Conservation (phyloP, 2,329 filamentous ascomycete species). For the Dactylonectria macrodidyma region DNA sequence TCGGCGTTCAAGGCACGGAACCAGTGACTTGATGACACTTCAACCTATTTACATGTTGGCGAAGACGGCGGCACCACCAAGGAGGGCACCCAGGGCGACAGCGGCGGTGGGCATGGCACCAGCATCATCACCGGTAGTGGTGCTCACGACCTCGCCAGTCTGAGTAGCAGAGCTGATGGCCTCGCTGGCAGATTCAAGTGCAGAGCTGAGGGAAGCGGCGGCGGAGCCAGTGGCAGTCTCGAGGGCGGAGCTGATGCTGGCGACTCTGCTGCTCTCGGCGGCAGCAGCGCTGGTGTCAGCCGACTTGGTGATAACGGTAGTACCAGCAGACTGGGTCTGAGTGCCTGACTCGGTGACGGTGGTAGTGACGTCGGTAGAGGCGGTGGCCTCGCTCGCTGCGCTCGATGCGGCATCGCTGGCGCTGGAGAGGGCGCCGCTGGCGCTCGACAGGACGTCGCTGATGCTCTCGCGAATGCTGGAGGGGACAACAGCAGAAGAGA, state of each 20-base stretch:
- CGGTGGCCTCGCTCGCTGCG: neutral
- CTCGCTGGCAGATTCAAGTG: constrained; percentile 6
- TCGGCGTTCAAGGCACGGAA: too few relatives aligned
- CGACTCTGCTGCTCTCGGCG: constrained; percentile 12
- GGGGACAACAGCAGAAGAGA: neutral
- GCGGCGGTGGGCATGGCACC: constrained; percentile 19
- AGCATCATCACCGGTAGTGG: neutral
- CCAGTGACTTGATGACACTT: too few relatives aligned
- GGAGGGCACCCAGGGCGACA: constrained; percentile 14
- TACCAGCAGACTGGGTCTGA: neutral
- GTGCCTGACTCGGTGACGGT: neutral
- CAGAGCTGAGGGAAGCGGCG: constrained; percentile 15
- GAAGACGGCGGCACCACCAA: constrained; percentile 15
- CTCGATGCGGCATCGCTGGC: neutral
- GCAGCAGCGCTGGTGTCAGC: constrained; percentile 8
- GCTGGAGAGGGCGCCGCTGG: neutral
- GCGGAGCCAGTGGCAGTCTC: constrained; percentile 9
- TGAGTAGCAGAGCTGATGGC: neutral
- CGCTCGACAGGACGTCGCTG: constrained; percentile 5
- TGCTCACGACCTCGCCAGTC: neutral
- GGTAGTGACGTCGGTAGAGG: neutral
- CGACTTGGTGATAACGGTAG: neutral
- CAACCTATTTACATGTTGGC: constrained; percentile 16
- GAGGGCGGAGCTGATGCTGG: constrained; percentile 15
- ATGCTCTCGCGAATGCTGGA: constrained; percentile 6